phyloP scores from a whole-genome alignment of 352 stramenopile species.

The Phytophthora cryptogea region DNA sequence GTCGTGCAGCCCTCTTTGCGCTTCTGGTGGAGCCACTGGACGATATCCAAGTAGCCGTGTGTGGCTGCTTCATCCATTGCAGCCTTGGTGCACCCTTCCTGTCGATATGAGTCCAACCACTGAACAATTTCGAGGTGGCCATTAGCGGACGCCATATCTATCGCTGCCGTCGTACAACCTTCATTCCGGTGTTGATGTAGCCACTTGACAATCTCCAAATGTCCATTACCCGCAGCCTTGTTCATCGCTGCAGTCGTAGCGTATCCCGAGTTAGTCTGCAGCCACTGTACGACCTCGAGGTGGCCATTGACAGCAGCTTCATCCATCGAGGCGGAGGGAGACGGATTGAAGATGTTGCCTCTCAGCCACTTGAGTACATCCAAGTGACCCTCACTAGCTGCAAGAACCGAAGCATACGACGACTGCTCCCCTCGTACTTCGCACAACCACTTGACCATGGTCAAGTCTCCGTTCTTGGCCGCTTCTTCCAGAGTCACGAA shows the following conservation, averaged over 20 bases:
- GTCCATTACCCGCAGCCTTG: constrained; percentile 34
- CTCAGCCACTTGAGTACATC: constrained; percentile 33
- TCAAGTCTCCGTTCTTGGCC: constrained; percentile 37
- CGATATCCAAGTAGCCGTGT: constrained; percentile 29
- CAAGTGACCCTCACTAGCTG: constrained; percentile 43
- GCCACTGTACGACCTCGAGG: constrained; percentile 30
- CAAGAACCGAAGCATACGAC: constrained; percentile 35
- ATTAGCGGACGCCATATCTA: constrained; percentile 35
- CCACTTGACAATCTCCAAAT: constrained; percentile 37
- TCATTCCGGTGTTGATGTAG: constrained; percentile 32
- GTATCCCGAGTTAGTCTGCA: constrained; percentile 26
- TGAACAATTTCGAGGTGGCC: constrained; percentile 34
- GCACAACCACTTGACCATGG: constrained; percentile 43
- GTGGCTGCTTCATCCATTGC: constrained; percentile 42
- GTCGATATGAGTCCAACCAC: constrained; percentile 30
- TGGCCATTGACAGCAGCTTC: constrained; percentile 36
- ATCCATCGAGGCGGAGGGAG: constrained; percentile 30
- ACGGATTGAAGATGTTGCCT: constrained; percentile 33
- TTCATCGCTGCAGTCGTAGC: constrained; percentile 32
- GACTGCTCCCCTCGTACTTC: constrained; percentile 38
- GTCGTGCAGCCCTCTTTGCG: constrained; percentile 32
- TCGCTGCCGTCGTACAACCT: constrained; percentile 35
- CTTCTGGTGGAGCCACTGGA: constrained; percentile 31
- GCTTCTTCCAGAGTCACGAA: constrained; percentile 47
- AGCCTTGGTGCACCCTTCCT: constrained; percentile 35